Percentiles rank a stretch among this genome's conserved stretches.
phyloP scores from a whole-genome alignment of 1,284 basidiomycete genomes.

The Wolfiporia cocos region DNA sequence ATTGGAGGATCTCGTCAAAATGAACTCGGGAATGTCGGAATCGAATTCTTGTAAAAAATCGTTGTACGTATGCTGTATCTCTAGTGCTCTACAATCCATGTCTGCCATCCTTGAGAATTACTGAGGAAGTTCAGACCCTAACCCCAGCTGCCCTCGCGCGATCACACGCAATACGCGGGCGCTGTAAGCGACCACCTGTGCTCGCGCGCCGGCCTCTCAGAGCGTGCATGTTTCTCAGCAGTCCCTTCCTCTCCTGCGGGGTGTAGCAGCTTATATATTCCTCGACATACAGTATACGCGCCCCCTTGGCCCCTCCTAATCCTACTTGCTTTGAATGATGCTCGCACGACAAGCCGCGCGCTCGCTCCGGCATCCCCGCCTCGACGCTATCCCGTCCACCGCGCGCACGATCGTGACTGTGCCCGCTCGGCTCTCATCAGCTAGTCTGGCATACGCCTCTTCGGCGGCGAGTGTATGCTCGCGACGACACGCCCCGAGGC shows the following conservation, averaged over 20 bases:
- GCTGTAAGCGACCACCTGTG: background rate
- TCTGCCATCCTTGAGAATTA: too few species aligned
- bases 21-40: too few species aligned
- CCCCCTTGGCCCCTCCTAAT: background rate
- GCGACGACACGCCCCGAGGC: slow-evolving; percentile 1
- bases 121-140: too few species aligned
- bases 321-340: background rate
- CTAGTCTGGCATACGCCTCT: background rate
- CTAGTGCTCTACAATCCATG: too few species aligned
- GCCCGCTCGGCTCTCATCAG: background rate
- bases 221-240: slow-evolving; percentile 8
- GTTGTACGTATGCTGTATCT: too few species aligned
- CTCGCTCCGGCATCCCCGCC: background rate
- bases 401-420: background rate
- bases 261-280: background rate
- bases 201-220: slow-evolving; percentile 3
- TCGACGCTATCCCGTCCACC: background rate
- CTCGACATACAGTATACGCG: background rate
- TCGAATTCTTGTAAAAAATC: too few species aligned
- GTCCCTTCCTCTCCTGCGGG: background rate
- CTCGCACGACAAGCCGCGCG: background rate
- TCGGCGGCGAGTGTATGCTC: background rate
- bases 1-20: too few species aligned
- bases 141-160: slow-evolving; percentile 2
- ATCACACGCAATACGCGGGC: slow-evolving; percentile 4